Evolutionary conservation across 1,139 yeast genomes (phyloP).

Genomic region (Meyerozyma athensensis): DNA sequence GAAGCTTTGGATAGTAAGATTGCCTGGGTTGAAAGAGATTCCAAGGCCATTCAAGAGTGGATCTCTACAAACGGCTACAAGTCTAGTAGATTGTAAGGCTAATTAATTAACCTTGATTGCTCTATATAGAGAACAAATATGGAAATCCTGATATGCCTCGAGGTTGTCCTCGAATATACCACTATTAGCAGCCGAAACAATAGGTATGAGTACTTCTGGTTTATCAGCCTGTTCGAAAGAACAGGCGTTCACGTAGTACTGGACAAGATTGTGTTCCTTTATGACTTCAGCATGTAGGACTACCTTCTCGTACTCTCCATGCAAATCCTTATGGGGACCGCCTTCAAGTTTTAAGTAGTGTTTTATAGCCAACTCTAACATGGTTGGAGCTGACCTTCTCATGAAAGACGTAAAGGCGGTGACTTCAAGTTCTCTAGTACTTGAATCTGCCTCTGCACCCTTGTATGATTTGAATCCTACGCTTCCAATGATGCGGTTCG

Average conservation of each 20-base stretch:
- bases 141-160: conserved; percentile 28
- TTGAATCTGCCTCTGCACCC: conserved; percentile 4
- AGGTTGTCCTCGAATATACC: conserved; percentile 30
- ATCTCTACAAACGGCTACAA: conserved; percentile 42
- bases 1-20: conserved; percentile 63
- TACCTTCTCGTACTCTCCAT: too few relatives aligned
- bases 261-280: conserved; percentile 45
- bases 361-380: conserved; percentile 26
- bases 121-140: conserved; percentile 27
- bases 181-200: conserved; percentile 6
- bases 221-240: conserved; percentile 30
- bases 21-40: conserved; percentile 64
- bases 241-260: conserved; percentile 39
- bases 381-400: conserved; percentile 34
- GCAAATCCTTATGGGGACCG: not conserved
- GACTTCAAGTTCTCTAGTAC: conserved; percentile 28
- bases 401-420: conserved; percentile 52
- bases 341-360: conserved; percentile 5
- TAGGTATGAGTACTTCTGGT: conserved; percentile 19
- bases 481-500: conserved; percentile 37
- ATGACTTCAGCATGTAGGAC: conserved; percentile 39
- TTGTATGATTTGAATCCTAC: conserved; percentile 35
- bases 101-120: conserved; percentile 8
- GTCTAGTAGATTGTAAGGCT: not conserved
- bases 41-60: conserved; percentile 50